phyloP scores from a whole-genome alignment of 164 flowering plant genomes.

The Liriodendron chinense region DNA sequence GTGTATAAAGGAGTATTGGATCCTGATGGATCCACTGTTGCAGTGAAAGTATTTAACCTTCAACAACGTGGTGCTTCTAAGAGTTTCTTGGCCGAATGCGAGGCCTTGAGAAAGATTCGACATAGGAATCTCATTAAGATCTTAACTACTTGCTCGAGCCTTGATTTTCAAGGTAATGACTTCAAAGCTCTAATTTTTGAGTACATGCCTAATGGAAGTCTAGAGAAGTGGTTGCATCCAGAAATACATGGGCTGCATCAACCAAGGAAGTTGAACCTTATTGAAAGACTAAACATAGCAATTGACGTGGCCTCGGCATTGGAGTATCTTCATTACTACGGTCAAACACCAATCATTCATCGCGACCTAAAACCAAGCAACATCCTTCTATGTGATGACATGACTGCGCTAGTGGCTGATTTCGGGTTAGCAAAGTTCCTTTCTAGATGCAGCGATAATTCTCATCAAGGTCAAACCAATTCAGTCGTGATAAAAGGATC shows the following conservation, averaged over 20 bases:
- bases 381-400: constrained; percentile 5
- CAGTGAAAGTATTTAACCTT: constrained; percentile 34
- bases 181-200: constrained; percentile 26
- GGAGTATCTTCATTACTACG: constrained; percentile 9
- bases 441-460: not conserved
- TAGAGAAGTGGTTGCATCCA: constrained; percentile 26
- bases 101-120: constrained; percentile 16
- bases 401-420: constrained; percentile 7
- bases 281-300: constrained; percentile 5
- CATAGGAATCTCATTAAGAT: constrained; percentile 30
- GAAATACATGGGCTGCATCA: not conserved
- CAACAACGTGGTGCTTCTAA: not conserved
- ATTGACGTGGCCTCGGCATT: constrained; percentile 8
- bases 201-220: constrained; percentile 29
- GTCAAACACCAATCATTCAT: not conserved
- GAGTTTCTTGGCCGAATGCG: constrained; percentile 34
- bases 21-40: constrained; percentile 14
- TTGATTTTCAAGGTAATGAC: constrained; percentile 22
- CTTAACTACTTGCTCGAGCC: constrained; percentile 29
- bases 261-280: not conserved
- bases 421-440: constrained; percentile 11
- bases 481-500: not conserved
- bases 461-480: not conserved
- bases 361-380: constrained; percentile 12
- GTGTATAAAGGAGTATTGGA: constrained; percentile 26